phyloP scores from a whole-genome alignment of 306 rosid genomes.

The Quercus engelmannii region DNA sequence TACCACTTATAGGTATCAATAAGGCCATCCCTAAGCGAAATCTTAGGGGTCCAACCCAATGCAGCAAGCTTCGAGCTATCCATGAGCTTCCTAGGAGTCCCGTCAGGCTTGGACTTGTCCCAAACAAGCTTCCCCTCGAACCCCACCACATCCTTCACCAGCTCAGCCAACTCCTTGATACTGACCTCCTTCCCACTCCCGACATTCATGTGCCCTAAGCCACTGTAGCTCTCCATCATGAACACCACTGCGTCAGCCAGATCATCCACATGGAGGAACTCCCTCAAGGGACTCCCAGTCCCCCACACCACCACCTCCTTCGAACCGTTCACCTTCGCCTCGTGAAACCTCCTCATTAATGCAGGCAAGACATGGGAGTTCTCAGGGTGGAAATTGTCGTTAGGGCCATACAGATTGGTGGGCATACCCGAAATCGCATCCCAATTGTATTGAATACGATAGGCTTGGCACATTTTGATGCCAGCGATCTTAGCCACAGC shows the following conservation, averaged over 20 bases:
- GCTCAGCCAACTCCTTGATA: conserved; percentile 81
- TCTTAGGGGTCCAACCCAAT: conserved; percentile 79
- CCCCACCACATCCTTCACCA: conserved; percentile 89
- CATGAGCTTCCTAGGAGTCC: conserved; percentile 96
- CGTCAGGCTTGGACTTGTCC: conserved; percentile 90
- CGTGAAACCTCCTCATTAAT: conserved; percentile 90
- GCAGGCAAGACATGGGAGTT: conserved; percentile 93
- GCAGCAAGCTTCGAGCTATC: conserved; percentile 77
- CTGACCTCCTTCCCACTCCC: conserved; percentile 95
- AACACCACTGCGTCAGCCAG: conserved; percentile 76
- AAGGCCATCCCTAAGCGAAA: conserved; percentile 91
- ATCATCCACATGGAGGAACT: conserved; percentile 92
- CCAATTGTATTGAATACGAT: conserved; percentile 75
- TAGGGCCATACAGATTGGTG: conserved; percentile 79
- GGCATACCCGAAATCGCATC: conserved; percentile 99
- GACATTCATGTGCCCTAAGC: conserved; percentile 72
- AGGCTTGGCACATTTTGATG: conserved; percentile 95
- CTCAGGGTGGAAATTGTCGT: conserved; percentile 87
- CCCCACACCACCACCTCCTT: conserved; percentile 99
- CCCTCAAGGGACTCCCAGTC: conserved; percentile 86
- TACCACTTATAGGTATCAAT: conserved; percentile 90
- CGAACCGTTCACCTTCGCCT: conserved; percentile 68
- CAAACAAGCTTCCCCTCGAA: conserved; percentile 85
- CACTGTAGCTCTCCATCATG: conserved; percentile 75
- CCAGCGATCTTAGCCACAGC: conserved; percentile 96